Evolutionary conservation across 495 filamentous ascomycete species (phyloP), one percentile per base, ranked within the genome.

Genomic region (Neurospora cerealis): DNA sequence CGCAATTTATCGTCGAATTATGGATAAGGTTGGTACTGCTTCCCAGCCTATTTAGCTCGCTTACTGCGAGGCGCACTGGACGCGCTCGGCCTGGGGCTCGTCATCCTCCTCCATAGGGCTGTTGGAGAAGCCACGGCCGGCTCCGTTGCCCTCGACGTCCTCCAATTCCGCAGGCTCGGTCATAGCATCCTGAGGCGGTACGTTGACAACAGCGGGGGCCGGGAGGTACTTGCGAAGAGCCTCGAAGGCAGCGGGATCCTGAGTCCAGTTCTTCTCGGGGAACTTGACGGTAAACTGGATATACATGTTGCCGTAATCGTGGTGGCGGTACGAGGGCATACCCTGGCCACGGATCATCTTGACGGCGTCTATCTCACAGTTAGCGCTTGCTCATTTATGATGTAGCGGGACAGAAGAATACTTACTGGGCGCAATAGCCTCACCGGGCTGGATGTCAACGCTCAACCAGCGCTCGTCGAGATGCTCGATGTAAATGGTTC

Each of bases 11-110:
- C 54, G 54, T 62, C 54, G 54, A 62, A 62, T 62, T n/a, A 71
- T 19, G 38, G 40, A 21, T 15, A 37, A 34, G 41, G 70, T 19
- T 21, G 13, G 9, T 42, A 15, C 24, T 71, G n/a, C 54, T 62
- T 62, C 54, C 54, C 54, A 32, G 54, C 54, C 24, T 34, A 36
- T 38, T 32, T 11, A 17, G 34, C 36, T 39, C n/a, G 54, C 76
- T 91, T 97, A 99, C 89, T 98, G 96, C 8, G 93, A 96, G 75
- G 96, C 96, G 82, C 96, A 99, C 87, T 98, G 96, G 78, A 99
- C 94, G 48, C 96, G 88, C 86, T 99, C 96, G 54, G 89, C 94
- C 75, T 93, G 93, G 54, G 87, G 86, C 76, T 93, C 93, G 70
- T 92, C 73, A 19, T 93, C 91, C 32, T 97, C 95, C 66, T 95